Base-by-base conservation (phyloP, 345 rosid species). In the Brassica napus region DNA sequence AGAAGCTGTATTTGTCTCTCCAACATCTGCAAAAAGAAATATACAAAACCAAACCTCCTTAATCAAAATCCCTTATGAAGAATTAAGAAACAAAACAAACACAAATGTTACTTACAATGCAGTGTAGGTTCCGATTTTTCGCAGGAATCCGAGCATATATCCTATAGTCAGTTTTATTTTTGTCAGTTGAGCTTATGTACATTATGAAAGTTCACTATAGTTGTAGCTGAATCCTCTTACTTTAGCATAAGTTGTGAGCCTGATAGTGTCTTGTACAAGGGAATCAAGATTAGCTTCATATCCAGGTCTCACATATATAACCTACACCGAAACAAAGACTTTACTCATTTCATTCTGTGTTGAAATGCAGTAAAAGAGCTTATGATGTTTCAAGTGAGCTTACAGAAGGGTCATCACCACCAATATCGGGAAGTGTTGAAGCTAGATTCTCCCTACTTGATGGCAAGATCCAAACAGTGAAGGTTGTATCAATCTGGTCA, bases 321-420 rank as follows among this genome's bases (percentile, higher is more conserved):
- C 97, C 97, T 94, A 87, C 18, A 49, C 84, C 60, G 7, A 63
- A 68, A 39, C 4, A 62, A 26, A 68, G 7, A 39, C 37, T 47
- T 9, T 18, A 65, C 23, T 58, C 31, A 37, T 31, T 31, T 60
- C 16, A 35, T 6, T 30, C 1, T 10, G 12, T 28, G 24, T 23
- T 68, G 39, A 31, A 10, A 30, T 6, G 12, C 2, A 67, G 9
- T 65, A 31, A 75, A 16, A 72, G 63, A 72, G 61, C 39, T 42
- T 54, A 59, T 54, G 9, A 15, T n/a, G 34, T n/a, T 58, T 11
- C 42, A 34, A 26, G 72, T 14, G 58, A 65, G 78, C 89, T 85
- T 78, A 92, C 82, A 32, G 97, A 92, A 70, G 98, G 97, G 77
- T 94, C 95, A 72, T 90, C 97, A 16, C 90, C 89, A 0, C 93